Percentiles rank a stretch among this genome's conserved stretches.
Evolutionary conservation across 2,329 filamentous ascomycete species (phyloP).

Genomic region (Phialocephala subalpina): DNA sequence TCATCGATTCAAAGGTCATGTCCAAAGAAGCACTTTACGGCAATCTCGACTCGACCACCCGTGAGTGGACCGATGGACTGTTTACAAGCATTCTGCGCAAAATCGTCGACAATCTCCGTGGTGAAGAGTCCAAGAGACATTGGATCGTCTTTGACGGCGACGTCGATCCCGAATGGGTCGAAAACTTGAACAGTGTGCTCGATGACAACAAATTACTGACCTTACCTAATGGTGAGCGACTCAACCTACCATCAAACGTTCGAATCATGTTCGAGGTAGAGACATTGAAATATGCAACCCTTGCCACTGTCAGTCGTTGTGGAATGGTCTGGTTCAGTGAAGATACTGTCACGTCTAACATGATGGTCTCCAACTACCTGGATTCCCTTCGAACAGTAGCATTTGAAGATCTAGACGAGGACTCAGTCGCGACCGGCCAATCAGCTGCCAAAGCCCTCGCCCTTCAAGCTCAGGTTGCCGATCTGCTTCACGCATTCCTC

Average conservation of each 20-base stretch:
- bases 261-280: slow-evolving; percentile 99
- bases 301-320: slow-evolving; percentile 98
- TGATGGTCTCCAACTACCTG: slow-evolving; percentile 94
- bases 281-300: slow-evolving; percentile 94
- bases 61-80: slow-evolving; percentile 98
- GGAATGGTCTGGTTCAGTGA: slow-evolving; percentile 99
- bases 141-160: slow-evolving; percentile 99
- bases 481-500: slow-evolving; percentile 78
- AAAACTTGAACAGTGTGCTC: slow-evolving; percentile 98
- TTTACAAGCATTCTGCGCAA: slow-evolving; percentile 98
- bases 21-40: slow-evolving; percentile 98
- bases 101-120: slow-evolving; percentile 97
- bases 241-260: slow-evolving; percentile 92
- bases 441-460: slow-evolving; percentile 80
- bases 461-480: slow-evolving; percentile 81
- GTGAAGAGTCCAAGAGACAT: slow-evolving; percentile 94
- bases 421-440: slow-evolving; percentile 79
- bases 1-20: slow-evolving; percentile 99
- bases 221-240: slow-evolving; percentile 95
- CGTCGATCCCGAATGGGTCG: slow-evolving; percentile 99
- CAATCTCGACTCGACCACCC: slow-evolving; percentile 92
- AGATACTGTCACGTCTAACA: slow-evolving; percentile 89
- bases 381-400: slow-evolving; percentile 81
- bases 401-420: slow-evolving; percentile 96
- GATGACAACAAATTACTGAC: slow-evolving; percentile 99